A percentile compares a stretch with the other conserved stretches of the same genome.
These are phyloP conservation scores for Hypoxylon cercidicola DNA, from an alignment of 495 filamentous ascomycete species.

Conservation along the genomic window DNA sequence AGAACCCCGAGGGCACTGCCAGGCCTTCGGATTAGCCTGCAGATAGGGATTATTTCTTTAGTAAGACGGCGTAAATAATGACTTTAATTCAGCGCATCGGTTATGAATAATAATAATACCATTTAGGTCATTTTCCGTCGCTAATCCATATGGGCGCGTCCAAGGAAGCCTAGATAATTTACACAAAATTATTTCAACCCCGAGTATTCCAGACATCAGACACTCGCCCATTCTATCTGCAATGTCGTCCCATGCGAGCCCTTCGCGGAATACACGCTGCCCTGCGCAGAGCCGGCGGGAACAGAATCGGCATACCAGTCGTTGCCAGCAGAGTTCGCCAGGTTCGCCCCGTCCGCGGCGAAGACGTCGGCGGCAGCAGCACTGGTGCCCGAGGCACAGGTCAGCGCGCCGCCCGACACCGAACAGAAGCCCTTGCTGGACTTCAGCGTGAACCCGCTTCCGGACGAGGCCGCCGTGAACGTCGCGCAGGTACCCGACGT, in stretches of 20 bases:
- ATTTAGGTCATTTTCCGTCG: too few species aligned
- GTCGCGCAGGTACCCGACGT: slow-evolving; percentile 74
- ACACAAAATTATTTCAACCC: too few species aligned
- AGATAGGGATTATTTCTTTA: too few species aligned
- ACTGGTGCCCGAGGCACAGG: slow-evolving; percentile 60
- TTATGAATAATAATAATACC: too few species aligned
- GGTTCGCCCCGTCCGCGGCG: slow-evolving; percentile 39
- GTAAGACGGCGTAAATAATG: too few species aligned
- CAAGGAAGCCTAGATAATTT: too few species aligned
- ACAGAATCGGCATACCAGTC: slow-evolving; percentile 68
- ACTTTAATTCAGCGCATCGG: too few species aligned
- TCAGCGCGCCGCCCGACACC: slow-evolving; percentile 58
- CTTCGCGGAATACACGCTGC: slow-evolving; percentile 47
- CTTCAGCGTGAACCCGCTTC: slow-evolving; percentile 66
- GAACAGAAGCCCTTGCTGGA: slow-evolving; percentile 69
- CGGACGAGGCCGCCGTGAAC: slow-evolving; percentile 61
- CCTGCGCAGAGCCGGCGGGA: slow-evolving; percentile 62
- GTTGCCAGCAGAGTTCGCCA: slow-evolving; percentile 60
- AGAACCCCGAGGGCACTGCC: too few species aligned
- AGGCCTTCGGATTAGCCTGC: too few species aligned
- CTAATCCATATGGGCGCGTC: too few species aligned
- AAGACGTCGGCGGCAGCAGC: slow-evolving; percentile 53
- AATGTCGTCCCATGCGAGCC: slow-evolving; percentile 30
- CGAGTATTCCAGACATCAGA: not conserved
- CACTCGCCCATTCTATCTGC: slow-evolving; percentile 37